Base-by-base conservation (phyloP, 768 basidiomycete species). In the Strobilomyces echinocephalus region DNA sequence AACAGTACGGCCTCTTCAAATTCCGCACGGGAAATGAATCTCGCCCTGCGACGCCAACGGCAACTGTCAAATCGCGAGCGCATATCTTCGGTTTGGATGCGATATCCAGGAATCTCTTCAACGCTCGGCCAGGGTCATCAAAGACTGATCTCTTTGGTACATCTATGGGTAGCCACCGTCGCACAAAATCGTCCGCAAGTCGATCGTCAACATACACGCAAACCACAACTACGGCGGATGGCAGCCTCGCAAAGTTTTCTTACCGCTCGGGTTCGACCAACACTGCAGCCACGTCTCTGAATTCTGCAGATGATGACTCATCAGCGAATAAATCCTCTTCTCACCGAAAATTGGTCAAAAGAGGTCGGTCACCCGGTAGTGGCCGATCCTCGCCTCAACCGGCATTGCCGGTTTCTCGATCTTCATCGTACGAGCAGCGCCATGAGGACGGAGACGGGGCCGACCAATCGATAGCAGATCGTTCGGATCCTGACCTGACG, bases 11-110 rank as follows among this genome's bases (percentile, higher is more conserved):
- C 15, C 72, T 97, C 49, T 95, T 94, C 73, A 86, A 89, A 64
- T 94, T 95, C 70, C 80, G 80, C 28, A 91, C 91, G 0, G 85
- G 84, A 31, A 82, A 79, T 49, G 85, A 74, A 40, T 85, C 94
- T 21, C 71, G 79, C n/a, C 94, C 95, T 6, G 81, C 85, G 2
- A 97, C 94, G 0, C 95, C 94, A 4, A 90, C 89, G 0, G 80
- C 83, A 1, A 81, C 77, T 43, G 80, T 84, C n/a, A 84, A 88
- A 36, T 76, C 81, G 16, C 75, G 81, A 57, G 88, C 85, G 2
- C 83, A 87, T n/a, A 90, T 92, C 47, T 92, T 95, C 65, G 85
- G 89, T 33, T 76, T 97, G 49, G 94, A 97, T 63, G 87, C 83
- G 18, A 87, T 97, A 60, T 93, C 91, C 18, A 82, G 91, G 41